Evolutionary conservation across 129 eudicot genomes (phyloP), one percentile per base, ranked within the genome.

Genomic region (Logfia minima): DNA sequence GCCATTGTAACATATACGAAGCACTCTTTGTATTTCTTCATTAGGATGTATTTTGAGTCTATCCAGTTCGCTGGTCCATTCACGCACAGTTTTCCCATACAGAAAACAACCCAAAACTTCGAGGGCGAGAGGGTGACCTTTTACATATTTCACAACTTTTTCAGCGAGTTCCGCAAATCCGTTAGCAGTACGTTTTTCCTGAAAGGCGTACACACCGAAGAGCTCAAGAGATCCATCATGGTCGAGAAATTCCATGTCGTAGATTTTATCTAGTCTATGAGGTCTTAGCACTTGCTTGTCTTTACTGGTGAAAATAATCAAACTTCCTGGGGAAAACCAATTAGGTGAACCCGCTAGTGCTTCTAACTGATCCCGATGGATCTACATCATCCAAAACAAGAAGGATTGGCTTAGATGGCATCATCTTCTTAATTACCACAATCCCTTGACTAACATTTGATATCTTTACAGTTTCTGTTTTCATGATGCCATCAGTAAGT

Each of bases 71-170:
- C 66, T 72, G 11, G 28, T 45, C 70, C 60, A 62, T 11, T 18
- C 62, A 41, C 10, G 4, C 62, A 63, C 43, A 5, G 43, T 16
- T 28, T 75, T 61, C 0, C 13, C 64, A 43, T 75, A 61, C 10
- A 75, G 14, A 39, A 24, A 43, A 0, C 29, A 8, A 5, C 71
- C 79, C 8, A 75, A 8, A 13, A 75, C 71, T 59, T 63, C 63
- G 63, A 75, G 79, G 18, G 79, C 79, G 1, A 75, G 26, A 28
- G 79, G 79, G 34, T 75, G 79, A 3, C 72, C 79, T 18, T 75
- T 32, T 56, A 64, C 22, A 75, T 28, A 45, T 10, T 28, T 3
- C 23, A 75, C 72, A 28, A 75, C 3, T 18, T 48, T 18, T 13
- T 29, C 0, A 35, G 23, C 68, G 3, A 75, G 23, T 14, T 26